Conservation (phyloP, 139 green algal species). For the Haematococcus lacustris region DNA sequence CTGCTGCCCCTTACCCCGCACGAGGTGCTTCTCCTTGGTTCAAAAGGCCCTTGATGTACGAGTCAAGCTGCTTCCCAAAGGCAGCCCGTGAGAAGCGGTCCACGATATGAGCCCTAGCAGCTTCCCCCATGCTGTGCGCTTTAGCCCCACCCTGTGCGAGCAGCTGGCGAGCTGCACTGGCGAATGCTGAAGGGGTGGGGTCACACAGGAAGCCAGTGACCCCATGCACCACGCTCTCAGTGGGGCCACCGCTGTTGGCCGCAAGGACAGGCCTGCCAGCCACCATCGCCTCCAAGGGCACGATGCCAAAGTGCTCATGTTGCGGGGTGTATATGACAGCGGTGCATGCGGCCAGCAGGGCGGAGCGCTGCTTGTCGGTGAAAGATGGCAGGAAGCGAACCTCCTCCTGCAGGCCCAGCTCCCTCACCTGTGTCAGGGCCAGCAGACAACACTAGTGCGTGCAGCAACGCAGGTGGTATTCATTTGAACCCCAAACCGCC, state of each 20-base stretch:
- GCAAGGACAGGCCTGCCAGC: slow-evolving; percentile 77
- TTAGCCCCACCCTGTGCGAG: too few species aligned
- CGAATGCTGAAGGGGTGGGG: slow-evolving; percentile 36
- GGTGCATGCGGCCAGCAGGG: slow-evolving; percentile 67
- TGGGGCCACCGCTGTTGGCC: slow-evolving; percentile 74
- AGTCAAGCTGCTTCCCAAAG: neutral
- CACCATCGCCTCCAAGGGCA: slow-evolving; percentile 95
- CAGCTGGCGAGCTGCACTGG: slow-evolving; percentile 17
- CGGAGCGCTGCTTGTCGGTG: slow-evolving; percentile 58
- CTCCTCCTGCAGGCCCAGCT: slow-evolving; percentile 42
- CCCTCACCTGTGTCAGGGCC: slow-evolving; percentile 44
- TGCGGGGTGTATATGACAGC: slow-evolving; percentile 80
- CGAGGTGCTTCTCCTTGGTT: too few species aligned
- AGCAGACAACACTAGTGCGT: too few species aligned
- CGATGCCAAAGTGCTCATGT: slow-evolving; percentile 97
- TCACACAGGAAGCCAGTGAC: slow-evolving; percentile 64
- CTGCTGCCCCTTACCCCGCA: too few species aligned
- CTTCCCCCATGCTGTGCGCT: too few species aligned
- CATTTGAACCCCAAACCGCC: too few species aligned
- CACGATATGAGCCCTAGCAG: too few species aligned
- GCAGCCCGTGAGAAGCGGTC: neutral
- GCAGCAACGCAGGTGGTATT: too few species aligned
- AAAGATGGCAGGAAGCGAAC: slow-evolving; percentile 86
- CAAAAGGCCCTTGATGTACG: neutral
- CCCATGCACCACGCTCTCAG: slow-evolving; percentile 65